These are phyloP conservation scores for Areca catechu DNA, from an alignment of 176 grass and related monocot species.

Conservation along the genomic window DNA sequence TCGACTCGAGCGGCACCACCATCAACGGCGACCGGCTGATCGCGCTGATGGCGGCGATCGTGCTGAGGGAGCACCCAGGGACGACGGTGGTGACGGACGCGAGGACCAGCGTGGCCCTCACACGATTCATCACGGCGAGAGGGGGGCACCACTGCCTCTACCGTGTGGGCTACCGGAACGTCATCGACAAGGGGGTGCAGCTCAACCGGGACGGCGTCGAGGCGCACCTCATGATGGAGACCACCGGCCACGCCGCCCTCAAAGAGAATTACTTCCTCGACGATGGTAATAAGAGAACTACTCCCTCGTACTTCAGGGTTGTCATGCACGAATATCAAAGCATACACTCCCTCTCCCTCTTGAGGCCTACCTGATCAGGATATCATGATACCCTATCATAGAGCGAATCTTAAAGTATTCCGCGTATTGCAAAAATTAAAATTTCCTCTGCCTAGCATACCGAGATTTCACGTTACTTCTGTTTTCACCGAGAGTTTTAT, in stretches of 20 bases:
- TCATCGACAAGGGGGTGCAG: constrained; percentile 66
- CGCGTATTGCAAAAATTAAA: too few species aligned
- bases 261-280: constrained; percentile 84
- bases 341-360: too few species aligned
- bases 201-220: constrained; percentile 64
- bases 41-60: constrained; percentile 67
- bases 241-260: constrained; percentile 65
- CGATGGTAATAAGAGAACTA: constrained; percentile 44
- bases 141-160: constrained; percentile 71
- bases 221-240: constrained; percentile 89
- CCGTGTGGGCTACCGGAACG: constrained; percentile 77
- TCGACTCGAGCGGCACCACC: constrained; percentile 28
- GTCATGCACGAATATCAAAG: too few species aligned
- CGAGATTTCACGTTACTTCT: too few species aligned
- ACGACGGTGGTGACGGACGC: constrained; percentile 69
- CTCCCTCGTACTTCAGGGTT: too few species aligned
- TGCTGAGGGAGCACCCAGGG: constrained; percentile 56
- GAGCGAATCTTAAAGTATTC: too few species aligned
- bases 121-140: constrained; percentile 46
- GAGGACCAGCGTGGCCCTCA: constrained; percentile 48
- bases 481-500: too few species aligned
- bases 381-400: too few species aligned
- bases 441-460: too few species aligned
- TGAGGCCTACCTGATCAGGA: too few species aligned
- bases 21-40: constrained; percentile 79